phyloP scores from a whole-genome alignment of 2,329 filamentous ascomycete genomes.

The Sphaerostilbella broomeana region DNA sequence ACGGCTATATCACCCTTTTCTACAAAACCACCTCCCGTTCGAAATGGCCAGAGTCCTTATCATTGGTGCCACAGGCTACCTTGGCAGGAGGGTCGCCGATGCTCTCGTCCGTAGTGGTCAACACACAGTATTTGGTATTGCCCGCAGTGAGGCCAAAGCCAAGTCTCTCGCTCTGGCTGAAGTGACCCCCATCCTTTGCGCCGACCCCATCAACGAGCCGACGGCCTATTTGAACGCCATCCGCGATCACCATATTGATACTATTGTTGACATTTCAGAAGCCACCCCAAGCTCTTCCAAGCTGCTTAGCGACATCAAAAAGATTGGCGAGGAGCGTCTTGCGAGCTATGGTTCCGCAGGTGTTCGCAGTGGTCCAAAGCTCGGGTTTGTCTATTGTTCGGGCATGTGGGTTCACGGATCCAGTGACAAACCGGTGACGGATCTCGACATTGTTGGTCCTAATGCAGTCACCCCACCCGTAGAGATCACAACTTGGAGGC shows the following conservation, averaged over 20 bases:
- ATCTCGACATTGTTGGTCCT: conserved; percentile 10
- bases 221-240: conserved; percentile 6
- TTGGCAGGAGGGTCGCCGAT: conserved; percentile 12
- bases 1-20: no score
- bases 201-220: conserved; percentile 13
- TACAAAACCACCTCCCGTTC: no score
- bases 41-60: conserved; percentile 14
- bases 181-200: conserved; percentile 10
- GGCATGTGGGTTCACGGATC: conserved; percentile 14
- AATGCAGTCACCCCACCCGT: conserved; percentile 1
- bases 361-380: conserved; percentile 6
- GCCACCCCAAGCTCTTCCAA: conserved; percentile 10
- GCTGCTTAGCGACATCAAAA: conserved; percentile 9
- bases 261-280: conserved; percentile 11
- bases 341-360: conserved; percentile 7
- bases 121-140: conserved; percentile 11
- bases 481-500: conserved; percentile 8
- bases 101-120: conserved; percentile 11
- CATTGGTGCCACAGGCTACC: conserved; percentile 13
- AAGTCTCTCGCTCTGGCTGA: conserved; percentile 12
- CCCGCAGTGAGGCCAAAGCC: conserved; percentile 11
- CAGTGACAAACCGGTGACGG: conserved; percentile 7
- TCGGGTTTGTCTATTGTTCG: conserved; percentile 14
- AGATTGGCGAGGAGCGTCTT: conserved; percentile 9
- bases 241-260: conserved; percentile 10